These are phyloP conservation scores for Hypsizygus ulmarius DNA, from an alignment of 1,284 basidiomycete genomes.

Conservation along the genomic window DNA sequence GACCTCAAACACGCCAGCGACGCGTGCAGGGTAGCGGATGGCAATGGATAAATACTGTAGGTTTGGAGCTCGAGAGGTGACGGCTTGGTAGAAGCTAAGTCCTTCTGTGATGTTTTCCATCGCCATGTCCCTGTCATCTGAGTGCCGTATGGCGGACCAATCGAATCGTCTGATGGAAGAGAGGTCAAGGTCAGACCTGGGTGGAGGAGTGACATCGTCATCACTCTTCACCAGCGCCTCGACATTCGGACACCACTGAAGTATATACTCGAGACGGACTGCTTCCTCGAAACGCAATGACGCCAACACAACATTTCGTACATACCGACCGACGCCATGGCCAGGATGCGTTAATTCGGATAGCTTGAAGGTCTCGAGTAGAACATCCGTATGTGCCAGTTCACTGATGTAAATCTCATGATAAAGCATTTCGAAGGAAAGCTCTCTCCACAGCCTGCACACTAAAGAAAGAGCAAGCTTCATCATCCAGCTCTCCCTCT, in stretches of 20 bases:
- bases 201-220: constrained; percentile 6
- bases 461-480: constrained; percentile 10
- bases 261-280: constrained; percentile 5
- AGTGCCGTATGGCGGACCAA: constrained; percentile 2
- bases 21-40: constrained; percentile 2
- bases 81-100: constrained; percentile 7
- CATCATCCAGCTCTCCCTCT: constrained; percentile 1
- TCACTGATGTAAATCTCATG: constrained; percentile 10
- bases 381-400: neutral
- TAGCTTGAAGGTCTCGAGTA: constrained; percentile 4
- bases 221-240: constrained; percentile 11
- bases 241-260: constrained; percentile 13
- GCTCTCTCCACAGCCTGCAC: constrained; percentile 11
- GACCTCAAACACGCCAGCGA: neutral
- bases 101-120: constrained; percentile 2
- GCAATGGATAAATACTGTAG: constrained; percentile 11
- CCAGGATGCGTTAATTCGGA: constrained; percentile 7
- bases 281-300: neutral
- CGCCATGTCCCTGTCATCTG: neutral
- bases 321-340: constrained; percentile 4
- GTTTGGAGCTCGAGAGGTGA: constrained; percentile 4
- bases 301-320: constrained; percentile 7
- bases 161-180: constrained; percentile 10
- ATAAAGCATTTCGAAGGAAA: constrained; percentile 7
- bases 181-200: neutral